Evolutionary conservation across 1,284 basidiomycete genomes (phyloP).

Genomic region (Coniophora puteana): DNA sequence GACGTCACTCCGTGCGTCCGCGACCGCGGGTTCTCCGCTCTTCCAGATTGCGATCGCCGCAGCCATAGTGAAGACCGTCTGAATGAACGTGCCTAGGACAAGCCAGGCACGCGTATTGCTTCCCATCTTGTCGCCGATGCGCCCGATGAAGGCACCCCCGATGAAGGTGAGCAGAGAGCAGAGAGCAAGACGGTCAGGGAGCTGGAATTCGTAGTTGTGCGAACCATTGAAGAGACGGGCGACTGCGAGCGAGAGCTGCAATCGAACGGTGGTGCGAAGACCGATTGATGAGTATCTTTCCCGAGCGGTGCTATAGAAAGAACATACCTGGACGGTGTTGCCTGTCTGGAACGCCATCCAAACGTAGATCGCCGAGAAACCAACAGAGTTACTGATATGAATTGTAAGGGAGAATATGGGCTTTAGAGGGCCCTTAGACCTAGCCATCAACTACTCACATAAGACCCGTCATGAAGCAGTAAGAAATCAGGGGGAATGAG

Average conservation of each 20-base stretch:
- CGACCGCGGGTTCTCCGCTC: conserved; percentile 51
- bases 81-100: conserved; percentile 61
- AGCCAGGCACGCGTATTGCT: conserved; percentile 69
- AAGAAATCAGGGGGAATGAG: conserved; percentile 61
- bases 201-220: conserved; percentile 56
- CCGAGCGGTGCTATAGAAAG: neutral
- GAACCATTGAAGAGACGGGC: conserved; percentile 58
- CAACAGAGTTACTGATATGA: conserved; percentile 49
- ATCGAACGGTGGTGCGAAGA: neutral
- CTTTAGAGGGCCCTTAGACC: neutral
- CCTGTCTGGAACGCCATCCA: conserved; percentile 85
- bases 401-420: neutral
- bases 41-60: conserved; percentile 64
- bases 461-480: conserved; percentile 81
- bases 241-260: conserved; percentile 51
- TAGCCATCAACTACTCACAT: conserved; percentile 44
- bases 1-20: conserved; percentile 50
- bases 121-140: conserved; percentile 65
- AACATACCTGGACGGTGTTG: conserved; percentile 55
- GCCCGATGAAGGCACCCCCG: conserved; percentile 66
- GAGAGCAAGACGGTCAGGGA: conserved; percentile 75
- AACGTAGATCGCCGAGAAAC: conserved; percentile 76
- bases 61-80: conserved; percentile 70
- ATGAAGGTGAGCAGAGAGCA: conserved; percentile 72
- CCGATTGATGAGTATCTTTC: conserved; percentile 16